Percentiles rank a stretch among this genome's conserved stretches.
These are phyloP conservation scores for Leccinum sublutescens DNA, from an alignment of 768 basidiomycete genomes.

Conservation along the genomic window DNA sequence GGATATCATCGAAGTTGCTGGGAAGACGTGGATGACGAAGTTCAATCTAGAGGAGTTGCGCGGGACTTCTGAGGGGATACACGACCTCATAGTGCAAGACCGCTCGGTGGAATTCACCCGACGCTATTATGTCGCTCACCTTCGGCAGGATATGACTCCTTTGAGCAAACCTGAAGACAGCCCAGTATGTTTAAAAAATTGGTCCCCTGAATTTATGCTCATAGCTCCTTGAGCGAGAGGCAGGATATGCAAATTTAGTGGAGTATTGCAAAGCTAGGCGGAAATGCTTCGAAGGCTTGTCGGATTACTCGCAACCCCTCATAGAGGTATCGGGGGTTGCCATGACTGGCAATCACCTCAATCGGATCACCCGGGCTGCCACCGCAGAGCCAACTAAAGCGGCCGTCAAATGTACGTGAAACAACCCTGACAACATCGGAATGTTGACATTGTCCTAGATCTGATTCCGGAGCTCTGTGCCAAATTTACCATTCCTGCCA, in stretches of 20 bases:
- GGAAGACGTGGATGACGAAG: conserved; percentile 48
- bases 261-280: conserved; percentile 64
- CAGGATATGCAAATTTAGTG: conserved; percentile 55
- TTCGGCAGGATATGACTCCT: conserved; percentile 70
- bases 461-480: conserved; percentile 82
- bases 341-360: conserved; percentile 54
- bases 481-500: conserved; percentile 70
- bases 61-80: conserved; percentile 35
- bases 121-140: conserved; percentile 54
- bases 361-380: conserved; percentile 46
- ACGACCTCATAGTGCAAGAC: conserved; percentile 74
- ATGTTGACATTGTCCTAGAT: conserved; percentile 45
- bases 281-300: conserved; percentile 60
- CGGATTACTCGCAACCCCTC: conserved; percentile 65
- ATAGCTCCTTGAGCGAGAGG: conserved; percentile 51
- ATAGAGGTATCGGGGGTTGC: conserved; percentile 63
- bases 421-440: conserved; percentile 19
- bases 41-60: conserved; percentile 41
- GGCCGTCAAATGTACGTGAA: conserved; percentile 58
- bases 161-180: conserved; percentile 67
- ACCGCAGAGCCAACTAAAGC: conserved; percentile 37
- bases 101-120: conserved; percentile 73
- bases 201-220: background rate
- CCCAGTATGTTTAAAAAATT: conserved; percentile 43
- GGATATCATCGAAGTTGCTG: conserved; percentile 55